phyloP scores from a whole-genome alignment of 352 stramenopile genomes.

The Salisapilia sapeloensis region DNA sequence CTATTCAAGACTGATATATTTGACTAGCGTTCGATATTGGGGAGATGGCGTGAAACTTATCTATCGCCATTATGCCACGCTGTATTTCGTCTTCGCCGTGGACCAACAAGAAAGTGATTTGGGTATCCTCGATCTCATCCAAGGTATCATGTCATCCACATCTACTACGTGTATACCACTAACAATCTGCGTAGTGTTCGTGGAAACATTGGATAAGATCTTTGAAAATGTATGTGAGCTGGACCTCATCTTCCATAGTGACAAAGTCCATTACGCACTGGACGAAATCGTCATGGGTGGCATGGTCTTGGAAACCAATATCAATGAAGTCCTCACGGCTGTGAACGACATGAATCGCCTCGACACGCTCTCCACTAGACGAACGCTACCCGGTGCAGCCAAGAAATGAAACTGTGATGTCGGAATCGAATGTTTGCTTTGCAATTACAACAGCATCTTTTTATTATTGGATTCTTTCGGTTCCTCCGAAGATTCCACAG shows the following conservation, averaged over 20 bases:
- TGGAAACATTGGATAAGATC: conserved; percentile 95
- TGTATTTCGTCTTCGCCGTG: conserved; percentile 99
- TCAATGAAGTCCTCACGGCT: conserved; percentile 92
- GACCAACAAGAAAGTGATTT: conserved; percentile 97
- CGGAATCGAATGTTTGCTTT: not conserved
- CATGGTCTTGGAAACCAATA: conserved; percentile 99
- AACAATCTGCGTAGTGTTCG: conserved; percentile 67
- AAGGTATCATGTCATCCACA: conserved; percentile 42
- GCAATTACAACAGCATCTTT: no score
- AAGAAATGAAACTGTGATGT: conserved; percentile 35
- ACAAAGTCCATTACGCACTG: conserved; percentile 94
- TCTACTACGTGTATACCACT: not conserved
- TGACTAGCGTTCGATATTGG: conserved; percentile 80
- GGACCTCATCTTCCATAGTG: conserved; percentile 98
- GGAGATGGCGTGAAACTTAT: conserved; percentile 97
- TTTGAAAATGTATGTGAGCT: conserved; percentile 99
- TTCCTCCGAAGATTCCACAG: no score
- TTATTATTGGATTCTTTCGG: no score
- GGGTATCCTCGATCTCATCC: conserved; percentile 98
- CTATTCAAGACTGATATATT: not conserved
- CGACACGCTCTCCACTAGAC: conserved; percentile 69
- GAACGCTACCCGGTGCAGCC: conserved; percentile 46
- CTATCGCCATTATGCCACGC: conserved; percentile 98
- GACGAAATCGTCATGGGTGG: conserved; percentile 99
- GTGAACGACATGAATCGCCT: conserved; percentile 96